These are phyloP conservation scores for Corylus americana DNA, from an alignment of 306 rosid genomes.

Conservation along the genomic window DNA sequence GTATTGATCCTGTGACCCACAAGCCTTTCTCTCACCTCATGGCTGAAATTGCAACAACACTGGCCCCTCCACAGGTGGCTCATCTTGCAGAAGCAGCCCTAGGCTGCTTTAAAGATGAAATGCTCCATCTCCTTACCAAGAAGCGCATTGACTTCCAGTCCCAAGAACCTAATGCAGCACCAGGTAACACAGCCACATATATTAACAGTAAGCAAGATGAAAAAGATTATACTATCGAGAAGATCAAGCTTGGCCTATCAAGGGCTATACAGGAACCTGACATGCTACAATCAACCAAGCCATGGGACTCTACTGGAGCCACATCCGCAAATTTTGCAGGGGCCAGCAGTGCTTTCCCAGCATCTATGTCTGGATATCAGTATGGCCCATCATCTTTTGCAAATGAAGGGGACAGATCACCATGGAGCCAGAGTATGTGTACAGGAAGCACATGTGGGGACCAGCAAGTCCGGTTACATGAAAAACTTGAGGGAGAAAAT, in stretches of 20 bases:
- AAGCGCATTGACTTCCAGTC: slow-evolving; percentile 64
- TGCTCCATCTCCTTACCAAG: slow-evolving; percentile 77
- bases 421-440: slow-evolving; percentile 84
- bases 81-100: slow-evolving; percentile 88
- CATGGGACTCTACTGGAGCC: slow-evolving; percentile 60
- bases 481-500: slow-evolving; percentile 58
- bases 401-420: slow-evolving; percentile 68
- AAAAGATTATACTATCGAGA: slow-evolving; percentile 51
- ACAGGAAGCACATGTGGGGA: slow-evolving; percentile 80
- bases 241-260: slow-evolving; percentile 71
- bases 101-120: slow-evolving; percentile 86
- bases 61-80: slow-evolving; percentile 78
- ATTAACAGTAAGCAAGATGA: slow-evolving; percentile 53
- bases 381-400: slow-evolving; percentile 51
- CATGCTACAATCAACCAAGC: slow-evolving; percentile 49
- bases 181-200: slow-evolving; percentile 41
- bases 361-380: slow-evolving; percentile 52
- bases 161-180: slow-evolving; percentile 47
- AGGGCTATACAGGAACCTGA: slow-evolving; percentile 75
- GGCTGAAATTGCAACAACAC: slow-evolving; percentile 89
- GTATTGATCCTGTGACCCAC: slow-evolving; percentile 83
- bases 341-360: slow-evolving; percentile 62
- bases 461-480: slow-evolving; percentile 57
- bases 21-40: slow-evolving; percentile 79
- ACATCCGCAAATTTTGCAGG: slow-evolving; percentile 48